Base-by-base conservation (phyloP, 768 basidiomycete genomes). In the Flagelloscypha sp. region DNA sequence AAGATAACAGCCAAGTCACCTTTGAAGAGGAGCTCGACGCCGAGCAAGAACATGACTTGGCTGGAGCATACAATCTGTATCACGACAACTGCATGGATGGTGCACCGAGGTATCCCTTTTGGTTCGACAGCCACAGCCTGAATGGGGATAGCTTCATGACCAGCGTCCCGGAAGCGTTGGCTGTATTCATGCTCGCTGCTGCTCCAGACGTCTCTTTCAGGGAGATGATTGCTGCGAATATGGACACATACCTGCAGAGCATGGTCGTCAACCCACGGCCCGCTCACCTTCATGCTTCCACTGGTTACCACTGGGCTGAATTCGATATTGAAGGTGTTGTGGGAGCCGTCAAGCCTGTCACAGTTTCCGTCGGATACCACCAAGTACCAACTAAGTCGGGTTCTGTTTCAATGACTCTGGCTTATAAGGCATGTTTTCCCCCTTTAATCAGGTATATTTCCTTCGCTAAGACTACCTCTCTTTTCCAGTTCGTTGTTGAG, bases 171-270 rank as follows among this genome's bases (percentile, higher is more conserved):
- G n/a, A n/a, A n/a, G n/a, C n/a, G n/a, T n/a, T n/a, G n/a, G n/a
- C n/a, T n/a, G n/a, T n/a, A 40, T 90, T 90, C 65, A 85, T 90
- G 71, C 63, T 77, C 18, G 74, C 76, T 0, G 86, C 84, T 8
- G 82, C 72, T 19, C 84, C 72, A 18, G 63, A 64, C 37, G 48
- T 58, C 38, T 52, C 55, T 3, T 57, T 79, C 19, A 61, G 66
- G 6, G 45, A 62, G 13, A 64, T 78, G 12, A 71, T 86, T 24
- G 47, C 62, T 16, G 49, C 54, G 19, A 67, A 70, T 34, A 73
- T 74, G 37, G 65, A 72, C 15, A 48, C 62, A 2, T 66, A 77
- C 49, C 49, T 76, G 24, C 53, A 65, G 23, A 55, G 61, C 43
- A 80, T 90, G 65, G 30, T 41, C 6, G 41, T 67, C 11, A 50